phyloP scores from a whole-genome alignment of 495 filamentous ascomycete genomes.

The Aspergillus biplanus region DNA sequence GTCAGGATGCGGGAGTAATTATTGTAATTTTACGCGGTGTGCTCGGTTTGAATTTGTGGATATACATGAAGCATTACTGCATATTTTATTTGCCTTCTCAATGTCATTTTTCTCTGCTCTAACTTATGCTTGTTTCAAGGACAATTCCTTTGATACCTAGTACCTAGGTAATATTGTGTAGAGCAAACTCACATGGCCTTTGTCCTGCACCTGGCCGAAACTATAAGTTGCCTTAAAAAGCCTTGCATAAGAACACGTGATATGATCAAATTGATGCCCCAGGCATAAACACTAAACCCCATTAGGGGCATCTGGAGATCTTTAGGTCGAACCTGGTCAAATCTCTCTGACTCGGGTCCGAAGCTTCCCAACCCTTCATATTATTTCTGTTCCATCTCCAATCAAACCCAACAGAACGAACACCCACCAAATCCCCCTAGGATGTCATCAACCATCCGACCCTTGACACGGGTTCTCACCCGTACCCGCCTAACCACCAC shows the following conservation, averaged over 20 bases:
- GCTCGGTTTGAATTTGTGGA: constrained; percentile 17
- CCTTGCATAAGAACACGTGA: too few relatives aligned
- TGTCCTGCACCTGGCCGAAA: too few relatives aligned
- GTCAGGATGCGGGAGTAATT: constrained; percentile 24
- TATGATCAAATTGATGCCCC: background rate
- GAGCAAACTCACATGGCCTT: too few relatives aligned
- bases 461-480: constrained; percentile 33
- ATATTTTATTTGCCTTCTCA: background rate
- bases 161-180: too few relatives aligned
- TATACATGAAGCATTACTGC: constrained; percentile 11
- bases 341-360: background rate
- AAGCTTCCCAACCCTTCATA: constrained; percentile 8
- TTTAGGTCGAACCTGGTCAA: background rate
- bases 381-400: background rate
- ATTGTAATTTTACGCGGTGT: constrained; percentile 31
- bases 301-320: constrained; percentile 23
- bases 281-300: constrained; percentile 18
- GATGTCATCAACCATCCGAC: constrained; percentile 41
- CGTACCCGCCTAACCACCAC: constrained; percentile 29
- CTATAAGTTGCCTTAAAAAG: too few relatives aligned
- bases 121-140: background rate
- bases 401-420: background rate
- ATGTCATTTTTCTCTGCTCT: background rate
- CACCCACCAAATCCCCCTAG: constrained; percentile 9
- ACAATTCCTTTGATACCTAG: too few relatives aligned